Evolutionary conservation across 352 stramenopile species (phyloP).

Genomic region (Blastocystis sp.): DNA sequence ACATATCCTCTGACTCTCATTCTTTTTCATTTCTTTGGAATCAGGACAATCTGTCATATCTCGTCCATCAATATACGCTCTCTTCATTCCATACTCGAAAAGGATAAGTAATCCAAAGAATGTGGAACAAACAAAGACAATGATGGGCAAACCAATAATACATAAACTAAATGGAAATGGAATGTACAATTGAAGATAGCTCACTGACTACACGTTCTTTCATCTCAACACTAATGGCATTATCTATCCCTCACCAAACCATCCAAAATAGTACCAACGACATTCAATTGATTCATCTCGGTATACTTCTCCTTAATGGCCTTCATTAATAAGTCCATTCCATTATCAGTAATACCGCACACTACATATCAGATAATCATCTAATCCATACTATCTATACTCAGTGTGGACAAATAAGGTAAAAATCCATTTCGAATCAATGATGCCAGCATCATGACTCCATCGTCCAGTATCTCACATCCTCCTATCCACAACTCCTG

Average conservation of each 20-base stretch:
- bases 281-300: conserved; percentile 46
- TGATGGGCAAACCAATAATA: no score
- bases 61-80: no score
- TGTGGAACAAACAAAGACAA: no score
- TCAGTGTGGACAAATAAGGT: neutral
- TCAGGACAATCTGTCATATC: no score
- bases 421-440: conserved; percentile 35
- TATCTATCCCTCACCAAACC: neutral
- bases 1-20: no score
- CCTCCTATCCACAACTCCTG: conserved; percentile 41
- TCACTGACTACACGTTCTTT: neutral
- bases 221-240: conserved; percentile 6
- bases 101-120: no score
- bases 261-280: neutral
- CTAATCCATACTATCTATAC: conserved; percentile 3
- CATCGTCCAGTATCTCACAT: neutral
- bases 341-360: conserved; percentile 24
- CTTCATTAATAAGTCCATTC: neutral
- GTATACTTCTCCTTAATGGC: conserved; percentile 16
- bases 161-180: neutral
- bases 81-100: no score
- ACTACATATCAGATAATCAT: neutral
- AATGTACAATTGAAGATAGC: conserved; percentile 29
- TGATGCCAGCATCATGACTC: conserved; percentile 22
- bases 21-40: no score